phyloP scores from a whole-genome alignment of 106 monocot genomes.

The Chionographis japonica region DNA sequence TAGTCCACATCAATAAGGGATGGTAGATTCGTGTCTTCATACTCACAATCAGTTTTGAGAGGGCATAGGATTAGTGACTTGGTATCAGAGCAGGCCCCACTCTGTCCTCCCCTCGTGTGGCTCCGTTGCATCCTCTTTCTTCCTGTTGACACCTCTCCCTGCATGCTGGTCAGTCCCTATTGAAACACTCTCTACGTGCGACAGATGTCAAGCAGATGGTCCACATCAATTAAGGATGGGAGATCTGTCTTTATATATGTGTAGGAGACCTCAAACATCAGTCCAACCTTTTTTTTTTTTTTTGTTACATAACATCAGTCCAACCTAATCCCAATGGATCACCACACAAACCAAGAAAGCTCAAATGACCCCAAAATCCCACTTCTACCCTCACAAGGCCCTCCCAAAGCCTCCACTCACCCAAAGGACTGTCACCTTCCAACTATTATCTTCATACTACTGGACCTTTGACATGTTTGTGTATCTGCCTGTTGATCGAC shows the following conservation, averaged over 20 bases:
- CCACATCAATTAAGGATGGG: background rate
- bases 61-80: too few relatives aligned
- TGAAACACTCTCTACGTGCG: too few relatives aligned
- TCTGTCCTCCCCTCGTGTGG: too few relatives aligned
- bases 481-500: background rate
- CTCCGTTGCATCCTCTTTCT: too few relatives aligned
- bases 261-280: background rate
- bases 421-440: background rate
- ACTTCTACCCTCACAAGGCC: background rate
- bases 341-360: background rate
- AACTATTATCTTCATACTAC: background rate
- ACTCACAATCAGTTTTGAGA: background rate
- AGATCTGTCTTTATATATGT: background rate
- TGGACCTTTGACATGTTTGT: background rate
- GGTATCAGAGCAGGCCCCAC: too few relatives aligned
- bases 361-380: background rate
- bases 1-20: background rate
- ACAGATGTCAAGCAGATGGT: too few relatives aligned
- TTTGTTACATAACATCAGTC: background rate
- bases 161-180: too few relatives aligned
- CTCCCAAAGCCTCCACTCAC: background rate
- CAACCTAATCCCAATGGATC: background rate
- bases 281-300: too few relatives aligned
- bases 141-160: too few relatives aligned
- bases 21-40: background rate